Evolutionary conservation across 2,329 filamentous ascomycete genomes (phyloP).

Genomic region (Myriosclerotinia duriaeana): DNA sequence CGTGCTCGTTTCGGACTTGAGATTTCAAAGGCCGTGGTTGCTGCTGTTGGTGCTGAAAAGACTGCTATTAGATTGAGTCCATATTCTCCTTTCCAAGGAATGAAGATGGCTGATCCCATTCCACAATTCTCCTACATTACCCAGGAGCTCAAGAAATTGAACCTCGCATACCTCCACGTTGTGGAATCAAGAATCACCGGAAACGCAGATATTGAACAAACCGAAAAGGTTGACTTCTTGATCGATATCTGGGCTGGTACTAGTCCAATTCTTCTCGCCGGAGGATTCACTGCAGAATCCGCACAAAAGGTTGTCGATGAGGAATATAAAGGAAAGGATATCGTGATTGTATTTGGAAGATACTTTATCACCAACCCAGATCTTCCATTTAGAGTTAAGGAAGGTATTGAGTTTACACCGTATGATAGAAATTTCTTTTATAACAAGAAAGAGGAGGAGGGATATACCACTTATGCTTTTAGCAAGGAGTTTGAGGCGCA

Average conservation of each 20-base stretch:
- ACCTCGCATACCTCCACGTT: slow-evolving; percentile 62
- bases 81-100: slow-evolving; percentile 60
- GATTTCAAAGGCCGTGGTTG: slow-evolving; percentile 51
- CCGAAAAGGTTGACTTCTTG: slow-evolving; percentile 46
- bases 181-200: slow-evolving; percentile 49
- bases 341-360: slow-evolving; percentile 47
- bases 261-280: slow-evolving; percentile 52
- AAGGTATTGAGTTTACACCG: slow-evolving; percentile 43
- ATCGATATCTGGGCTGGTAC: slow-evolving; percentile 46
- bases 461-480: slow-evolving; percentile 43
- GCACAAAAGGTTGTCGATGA: slow-evolving; percentile 45
- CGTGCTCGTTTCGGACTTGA: slow-evolving; percentile 54
- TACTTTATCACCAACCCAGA: slow-evolving; percentile 50
- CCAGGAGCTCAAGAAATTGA: slow-evolving; percentile 49
- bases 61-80: slow-evolving; percentile 60
- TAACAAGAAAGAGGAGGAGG: slow-evolving; percentile 37
- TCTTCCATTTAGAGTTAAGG: slow-evolving; percentile 45
- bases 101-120: slow-evolving; percentile 61
- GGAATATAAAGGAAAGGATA: slow-evolving; percentile 37
- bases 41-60: slow-evolving; percentile 52
- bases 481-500: slow-evolving; percentile 38
- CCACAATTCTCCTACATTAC: slow-evolving; percentile 63
- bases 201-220: slow-evolving; percentile 44
- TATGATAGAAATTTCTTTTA: slow-evolving; percentile 47
- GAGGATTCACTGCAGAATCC: slow-evolving; percentile 46